Evolutionary conservation across 371 early-diverging fungal genomes (phyloP), one percentile per base, ranked within the genome.

Genomic region (Mortierella sp.): DNA sequence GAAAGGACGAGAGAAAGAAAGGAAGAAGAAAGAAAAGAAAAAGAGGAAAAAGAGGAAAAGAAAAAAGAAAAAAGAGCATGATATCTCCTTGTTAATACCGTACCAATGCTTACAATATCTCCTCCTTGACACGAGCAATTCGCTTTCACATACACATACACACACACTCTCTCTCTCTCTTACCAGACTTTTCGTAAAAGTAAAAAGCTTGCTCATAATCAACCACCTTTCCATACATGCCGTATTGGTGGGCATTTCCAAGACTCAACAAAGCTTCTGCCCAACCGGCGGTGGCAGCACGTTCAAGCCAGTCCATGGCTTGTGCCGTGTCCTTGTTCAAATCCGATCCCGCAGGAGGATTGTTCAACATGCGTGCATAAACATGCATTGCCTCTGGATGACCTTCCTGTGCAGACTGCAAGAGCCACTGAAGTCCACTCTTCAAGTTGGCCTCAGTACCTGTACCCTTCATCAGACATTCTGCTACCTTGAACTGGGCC

Each of bases 211-310:
- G 76, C 26, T 75, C 76, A 60, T 53, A 71, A 21, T 75, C 76
- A 19, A 75, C 62, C 4, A 55, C 56, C 23, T 75, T 75, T 26
- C 76, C 76, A 52, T 75, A 75, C 76, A 75, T 75, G 55, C 76
- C 76, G n/a, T 75, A 75, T 23, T 75, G 76, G n/a, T 75, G 76
- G 7, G 76, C 76, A 16, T 75, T 75, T 53, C 76, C 76, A 18
- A 75, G 47, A 55, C 76, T 75, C 68, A 75, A 19, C 61, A 75
- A 52, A 2, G 76, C 70, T 58, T 75, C 76, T 55, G 76, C 64
- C 76, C 76, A 75, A 56, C 76, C 76, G 23, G 76, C 76, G 1
- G 76, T 75, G 18, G 76, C 76, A 4, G 76, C 76, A 45, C 55
- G 62, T 37, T 75, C 76, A 29, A 75, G 64, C 76, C 76, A 75